Base-by-base conservation (phyloP, 148 eudicot genomes). In the Diospyros lotus region DNA sequence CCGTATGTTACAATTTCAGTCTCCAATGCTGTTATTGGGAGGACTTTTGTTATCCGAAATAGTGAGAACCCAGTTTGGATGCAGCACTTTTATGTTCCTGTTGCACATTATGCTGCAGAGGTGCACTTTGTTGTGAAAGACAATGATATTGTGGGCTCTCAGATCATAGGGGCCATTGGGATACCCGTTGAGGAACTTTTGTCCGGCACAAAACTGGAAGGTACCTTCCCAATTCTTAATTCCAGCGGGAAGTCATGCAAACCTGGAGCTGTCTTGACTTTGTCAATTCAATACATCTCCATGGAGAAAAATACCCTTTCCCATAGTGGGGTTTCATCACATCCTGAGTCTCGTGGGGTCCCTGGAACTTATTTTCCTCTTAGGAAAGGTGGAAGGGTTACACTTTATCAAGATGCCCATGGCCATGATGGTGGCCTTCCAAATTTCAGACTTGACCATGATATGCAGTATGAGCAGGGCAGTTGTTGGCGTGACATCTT, bases 321-420 rank as follows among this genome's bases (percentile, higher is more conserved):
- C 62, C 82, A 87, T 64, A 76, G 76, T 58, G 94, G 94, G 72
- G 91, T 89, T 58, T 93, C 91, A 3, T 74, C 84, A 48, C 89
- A 84, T 69, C 84, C 83, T 39, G 80, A 85, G 9, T 82, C 84
- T 76, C 73, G 78, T 56, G 98, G 98, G 38, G 97, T 94, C 42
- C 93, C 93, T 6, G 85, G 87, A 18, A 94, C 98, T 7, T 94
- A 85, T 77, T 94, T 94, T 68, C 98, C 98, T 15, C 79, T 94
- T 18, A 84, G 91, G 74, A 80, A 74, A 82, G 93, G 97, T 3
- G 92, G 93, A 69, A 86, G 73, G 43, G 86, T 94, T 59, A 90
- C 88, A 5, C 96, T 94, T 66, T 94, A 94, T 80, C 98, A 94
- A 84, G 97, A 94, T 84, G 96, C 96, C 44, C 97, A 94, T 83